phyloP scores from a whole-genome alignment of 208 protist species.

The Blastocrithidia nonstop region DNA sequence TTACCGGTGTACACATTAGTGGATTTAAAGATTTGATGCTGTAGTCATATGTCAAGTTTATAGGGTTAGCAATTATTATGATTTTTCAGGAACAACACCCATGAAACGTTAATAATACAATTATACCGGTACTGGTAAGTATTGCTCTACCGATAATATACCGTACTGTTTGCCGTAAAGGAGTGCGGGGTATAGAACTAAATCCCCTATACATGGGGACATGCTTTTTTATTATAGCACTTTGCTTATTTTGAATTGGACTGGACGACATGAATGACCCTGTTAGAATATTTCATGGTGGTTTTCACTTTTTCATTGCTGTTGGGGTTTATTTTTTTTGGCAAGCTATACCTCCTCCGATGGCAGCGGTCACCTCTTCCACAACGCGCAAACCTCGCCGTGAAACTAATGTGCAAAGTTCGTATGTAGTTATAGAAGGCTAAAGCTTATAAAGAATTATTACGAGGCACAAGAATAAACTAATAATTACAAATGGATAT shows the following conservation, averaged over 20 bases:
- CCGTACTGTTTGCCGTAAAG: conserved; percentile 14
- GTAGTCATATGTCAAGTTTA: conserved; percentile 28
- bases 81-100: conserved; percentile 45
- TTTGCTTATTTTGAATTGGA: conserved; percentile 35
- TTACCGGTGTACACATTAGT: conserved; percentile 26
- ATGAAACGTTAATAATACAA: conserved; percentile 48
- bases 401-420: not conserved
- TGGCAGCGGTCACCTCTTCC: not conserved
- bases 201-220: conserved; percentile 8
- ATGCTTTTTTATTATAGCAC: conserved; percentile 10
- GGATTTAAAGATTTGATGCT: conserved; percentile 16
- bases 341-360: conserved; percentile 6
- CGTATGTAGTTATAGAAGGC: not conserved
- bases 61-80: conserved; percentile 27
- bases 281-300: conserved; percentile 49
- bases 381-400: not conserved
- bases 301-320: conserved; percentile 52
- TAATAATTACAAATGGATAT: not conserved
- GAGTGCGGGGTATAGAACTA: conserved; percentile 6
- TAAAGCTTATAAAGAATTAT: not conserved
- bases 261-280: conserved; percentile 39
- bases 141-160: conserved; percentile 25
- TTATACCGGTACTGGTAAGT: conserved; percentile 29
- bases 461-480: not conserved
- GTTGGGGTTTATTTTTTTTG: conserved; percentile 36